Percentiles rank a stretch among this genome's conserved stretches.
Conservation (phyloP, 371 early-diverging fungal genomes). For the Apophysomyces trapeziformis region DNA sequence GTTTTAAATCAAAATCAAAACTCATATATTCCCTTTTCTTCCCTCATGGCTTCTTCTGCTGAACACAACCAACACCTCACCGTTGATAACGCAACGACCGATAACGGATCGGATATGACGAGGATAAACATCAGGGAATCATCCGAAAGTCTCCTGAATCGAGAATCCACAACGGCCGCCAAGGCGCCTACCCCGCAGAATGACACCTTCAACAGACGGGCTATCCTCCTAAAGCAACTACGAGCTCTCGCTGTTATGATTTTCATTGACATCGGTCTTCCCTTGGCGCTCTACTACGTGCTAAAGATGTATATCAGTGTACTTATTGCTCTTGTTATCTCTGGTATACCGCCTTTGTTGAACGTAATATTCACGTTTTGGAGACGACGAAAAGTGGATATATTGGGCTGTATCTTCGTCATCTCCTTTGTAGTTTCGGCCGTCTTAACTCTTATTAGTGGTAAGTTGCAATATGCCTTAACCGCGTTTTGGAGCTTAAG, state of each 20-base stretch:
- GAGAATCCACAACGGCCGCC: not conserved
- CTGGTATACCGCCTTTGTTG: constrained; percentile 53
- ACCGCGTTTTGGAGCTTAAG: not conserved
- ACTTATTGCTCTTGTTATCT: constrained; percentile 49
- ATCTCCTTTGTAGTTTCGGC: constrained; percentile 48
- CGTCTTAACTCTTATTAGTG: constrained; percentile 40
- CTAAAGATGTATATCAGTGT: constrained; percentile 29
- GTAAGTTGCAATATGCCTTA: constrained; percentile 15
- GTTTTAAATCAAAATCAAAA: not conserved
- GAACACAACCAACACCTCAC: not conserved
- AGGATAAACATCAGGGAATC: not conserved
- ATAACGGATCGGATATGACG: not conserved
- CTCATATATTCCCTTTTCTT: not conserved
- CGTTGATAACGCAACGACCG: not conserved
- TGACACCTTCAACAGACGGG: not conserved
- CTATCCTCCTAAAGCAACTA: not conserved
- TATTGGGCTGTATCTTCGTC: constrained; percentile 45
- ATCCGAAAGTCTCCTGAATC: not conserved
- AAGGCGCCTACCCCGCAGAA: not conserved
- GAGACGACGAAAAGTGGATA: constrained; percentile 35
- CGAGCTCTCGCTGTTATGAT: constrained; percentile 20
- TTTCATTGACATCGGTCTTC: constrained; percentile 39
- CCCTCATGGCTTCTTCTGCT: not conserved
- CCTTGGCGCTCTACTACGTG: constrained; percentile 44
- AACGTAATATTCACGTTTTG: constrained; percentile 30